Evolutionary conservation across 768 basidiomycete genomes (phyloP).

Genomic region (Tricholoma sp.): DNA sequence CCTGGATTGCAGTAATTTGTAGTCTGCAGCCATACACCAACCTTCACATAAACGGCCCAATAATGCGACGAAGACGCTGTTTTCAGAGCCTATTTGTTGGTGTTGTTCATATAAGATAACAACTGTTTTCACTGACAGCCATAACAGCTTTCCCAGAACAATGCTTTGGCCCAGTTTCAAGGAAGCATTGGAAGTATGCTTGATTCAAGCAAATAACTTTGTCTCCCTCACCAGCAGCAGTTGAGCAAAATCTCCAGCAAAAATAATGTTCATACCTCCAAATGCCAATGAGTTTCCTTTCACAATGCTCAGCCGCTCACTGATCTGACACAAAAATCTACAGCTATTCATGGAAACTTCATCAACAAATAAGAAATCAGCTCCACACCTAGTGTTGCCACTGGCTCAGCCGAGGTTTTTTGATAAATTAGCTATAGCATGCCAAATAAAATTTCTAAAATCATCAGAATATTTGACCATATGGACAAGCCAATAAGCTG

Average conservation of each 20-base stretch:
- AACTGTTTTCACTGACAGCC: background rate
- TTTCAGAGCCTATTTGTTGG: background rate
- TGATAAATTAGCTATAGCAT: too few relatives aligned
- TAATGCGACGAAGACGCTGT: background rate
- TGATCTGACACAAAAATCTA: background rate
- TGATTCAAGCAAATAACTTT: background rate
- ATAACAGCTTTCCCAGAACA: background rate
- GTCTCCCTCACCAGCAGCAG: background rate
- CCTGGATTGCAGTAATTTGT: background rate
- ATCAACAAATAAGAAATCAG: background rate
- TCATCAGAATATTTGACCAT: too few relatives aligned
- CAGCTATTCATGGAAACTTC: background rate
- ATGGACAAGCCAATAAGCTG: too few relatives aligned
- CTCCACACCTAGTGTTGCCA: too few relatives aligned
- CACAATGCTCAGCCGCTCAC: background rate
- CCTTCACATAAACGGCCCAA: background rate
- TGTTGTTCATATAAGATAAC: background rate
- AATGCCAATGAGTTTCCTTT: background rate
- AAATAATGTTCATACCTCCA: background rate
- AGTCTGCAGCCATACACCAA: background rate
- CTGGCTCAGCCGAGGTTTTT: too few relatives aligned
- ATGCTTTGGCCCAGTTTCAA: background rate
- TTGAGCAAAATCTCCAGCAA: background rate
- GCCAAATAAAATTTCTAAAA: too few relatives aligned
- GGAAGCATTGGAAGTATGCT: background rate